These are phyloP conservation scores for Solanum medicagineum DNA, from an alignment of 257 asterid genomes.

Conservation along the genomic window DNA sequence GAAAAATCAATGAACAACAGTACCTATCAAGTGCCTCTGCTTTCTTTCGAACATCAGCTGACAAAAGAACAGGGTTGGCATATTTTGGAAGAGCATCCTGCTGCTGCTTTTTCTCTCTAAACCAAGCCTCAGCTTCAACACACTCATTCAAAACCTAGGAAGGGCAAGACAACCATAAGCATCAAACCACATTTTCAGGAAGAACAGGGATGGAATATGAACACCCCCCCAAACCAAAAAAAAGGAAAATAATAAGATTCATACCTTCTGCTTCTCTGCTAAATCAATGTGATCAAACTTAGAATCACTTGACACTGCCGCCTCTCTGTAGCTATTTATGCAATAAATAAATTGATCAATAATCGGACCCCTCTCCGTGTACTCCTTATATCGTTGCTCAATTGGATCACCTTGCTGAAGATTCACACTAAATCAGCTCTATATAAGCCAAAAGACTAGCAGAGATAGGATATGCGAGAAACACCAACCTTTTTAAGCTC, in stretches of 20 bases:
- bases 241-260: neutral
- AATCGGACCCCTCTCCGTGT: slow-evolving; percentile 56
- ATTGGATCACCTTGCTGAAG: slow-evolving; percentile 90
- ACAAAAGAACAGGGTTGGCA: slow-evolving; percentile 57
- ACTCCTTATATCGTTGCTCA: slow-evolving; percentile 80
- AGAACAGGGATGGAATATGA: neutral
- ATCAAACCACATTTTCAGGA: neutral
- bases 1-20: neutral
- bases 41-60: slow-evolving; percentile 61
- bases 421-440: neutral
- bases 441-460: neutral
- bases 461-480: neutral
- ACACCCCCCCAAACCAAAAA: neutral
- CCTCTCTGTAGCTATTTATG: slow-evolving; percentile 73
- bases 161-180: neutral
- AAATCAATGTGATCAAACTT: slow-evolving; percentile 78
- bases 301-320: slow-evolving; percentile 58
- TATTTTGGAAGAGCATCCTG: slow-evolving; percentile 77
- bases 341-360: slow-evolving; percentile 52
- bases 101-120: slow-evolving; percentile 67
- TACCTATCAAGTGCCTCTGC: slow-evolving; percentile 85
- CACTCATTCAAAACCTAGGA: slow-evolving; percentile 75
- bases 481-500: slow-evolving; percentile 53
- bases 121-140: slow-evolving; percentile 83
- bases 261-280: slow-evolving; percentile 74